Conservation (phyloP, 495 filamentous ascomycete species). For the Parachaetomium inaequale region DNA sequence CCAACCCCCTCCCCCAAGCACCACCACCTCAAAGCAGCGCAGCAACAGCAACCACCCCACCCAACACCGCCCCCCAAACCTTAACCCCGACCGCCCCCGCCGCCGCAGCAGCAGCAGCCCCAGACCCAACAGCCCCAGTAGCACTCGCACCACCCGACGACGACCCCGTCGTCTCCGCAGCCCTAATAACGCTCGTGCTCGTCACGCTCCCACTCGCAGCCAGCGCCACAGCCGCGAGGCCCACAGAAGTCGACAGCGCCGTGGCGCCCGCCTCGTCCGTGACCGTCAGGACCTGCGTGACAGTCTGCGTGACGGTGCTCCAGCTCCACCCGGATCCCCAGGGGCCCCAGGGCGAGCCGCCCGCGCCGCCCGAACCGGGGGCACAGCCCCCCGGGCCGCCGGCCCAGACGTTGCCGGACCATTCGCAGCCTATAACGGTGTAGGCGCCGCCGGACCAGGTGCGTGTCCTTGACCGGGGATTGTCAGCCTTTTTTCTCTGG, state of each 20-base stretch:
- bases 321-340: constrained; percentile 45
- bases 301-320: constrained; percentile 29
- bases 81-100: constrained; percentile 29
- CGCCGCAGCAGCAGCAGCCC: constrained; percentile 6
- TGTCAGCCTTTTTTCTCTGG: background rate
- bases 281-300: constrained; percentile 38
- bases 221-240: constrained; percentile 38
- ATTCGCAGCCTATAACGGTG: constrained; percentile 47
- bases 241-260: constrained; percentile 36
- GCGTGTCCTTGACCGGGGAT: constrained; percentile 19
- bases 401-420: constrained; percentile 45
- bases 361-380: constrained; percentile 35
- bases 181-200: constrained; percentile 21
- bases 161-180: background rate
- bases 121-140: constrained; percentile 18
- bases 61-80: constrained; percentile 39
- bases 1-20: background rate
- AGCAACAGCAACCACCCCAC: constrained; percentile 38
- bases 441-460: constrained; percentile 46
- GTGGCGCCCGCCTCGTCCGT: constrained; percentile 33
- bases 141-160: constrained; percentile 5
- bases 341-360: constrained; percentile 40
- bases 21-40: constrained; percentile 40
- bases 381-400: constrained; percentile 46
- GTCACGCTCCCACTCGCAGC: constrained; percentile 42